Conservation (phyloP, 805 yeast genomes). For the Saccharomyces paradoxus region DNA sequence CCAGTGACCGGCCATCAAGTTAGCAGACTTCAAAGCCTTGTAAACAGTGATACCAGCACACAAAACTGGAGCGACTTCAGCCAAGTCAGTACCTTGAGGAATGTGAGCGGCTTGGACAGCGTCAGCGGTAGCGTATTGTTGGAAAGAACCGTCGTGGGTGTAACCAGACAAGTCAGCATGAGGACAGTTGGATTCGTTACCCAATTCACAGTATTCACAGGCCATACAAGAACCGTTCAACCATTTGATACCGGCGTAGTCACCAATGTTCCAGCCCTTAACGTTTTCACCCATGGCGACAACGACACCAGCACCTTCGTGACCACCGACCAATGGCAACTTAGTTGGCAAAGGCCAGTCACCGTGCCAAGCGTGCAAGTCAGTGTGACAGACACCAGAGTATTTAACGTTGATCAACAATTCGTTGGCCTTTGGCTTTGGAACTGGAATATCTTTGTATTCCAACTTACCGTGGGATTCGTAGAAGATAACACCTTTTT, state of each 20-base stretch:
- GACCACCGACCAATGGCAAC: slow-evolving; percentile 61
- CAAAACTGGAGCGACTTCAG: slow-evolving; percentile 69
- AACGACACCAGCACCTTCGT: slow-evolving; percentile 63
- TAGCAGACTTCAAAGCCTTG: slow-evolving; percentile 80
- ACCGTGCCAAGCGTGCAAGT: slow-evolving; percentile 89
- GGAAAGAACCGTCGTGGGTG: slow-evolving; percentile 87
- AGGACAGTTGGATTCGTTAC: slow-evolving; percentile 56
- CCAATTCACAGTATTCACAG: slow-evolving; percentile 52
- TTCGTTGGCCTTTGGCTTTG: slow-evolving; percentile 69
- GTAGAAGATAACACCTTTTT: slow-evolving; percentile 65
- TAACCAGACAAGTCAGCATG: slow-evolving; percentile 73
- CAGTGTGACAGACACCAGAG: slow-evolving; percentile 93
- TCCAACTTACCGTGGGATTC: slow-evolving; percentile 54
- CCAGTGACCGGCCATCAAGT: slow-evolving; percentile 63
- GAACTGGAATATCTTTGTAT: slow-evolving; percentile 72
- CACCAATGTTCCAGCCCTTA: slow-evolving; percentile 52
- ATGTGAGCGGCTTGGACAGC: slow-evolving; percentile 79
- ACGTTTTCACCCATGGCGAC: slow-evolving; percentile 53
- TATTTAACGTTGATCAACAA: slow-evolving; percentile 72
- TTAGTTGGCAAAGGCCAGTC: slow-evolving; percentile 74
- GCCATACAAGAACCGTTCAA: slow-evolving; percentile 55
- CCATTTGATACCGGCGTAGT: slow-evolving; percentile 60
- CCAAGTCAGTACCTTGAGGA: slow-evolving; percentile 67
- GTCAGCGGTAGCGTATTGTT: slow-evolving; percentile 83
- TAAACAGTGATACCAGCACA: slow-evolving; percentile 91